Evolutionary conservation across 2,329 filamentous ascomycete genomes (phyloP).

Genomic region (Fusarium tricinctum): DNA sequence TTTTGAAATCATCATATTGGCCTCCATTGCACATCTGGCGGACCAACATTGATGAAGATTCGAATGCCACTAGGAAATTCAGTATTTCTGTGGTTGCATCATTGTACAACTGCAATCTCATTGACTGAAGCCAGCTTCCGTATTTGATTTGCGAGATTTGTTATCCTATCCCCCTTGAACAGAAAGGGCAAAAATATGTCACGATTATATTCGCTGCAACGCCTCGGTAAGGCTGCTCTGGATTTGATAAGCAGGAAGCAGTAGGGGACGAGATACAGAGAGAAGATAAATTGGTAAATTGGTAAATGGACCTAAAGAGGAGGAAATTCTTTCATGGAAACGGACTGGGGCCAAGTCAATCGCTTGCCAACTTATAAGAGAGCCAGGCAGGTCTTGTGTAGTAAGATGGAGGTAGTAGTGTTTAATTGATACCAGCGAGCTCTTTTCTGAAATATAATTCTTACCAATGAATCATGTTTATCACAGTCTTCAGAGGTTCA

Average conservation of each 20-base stretch:
- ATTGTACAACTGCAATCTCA: slow-evolving; percentile 14
- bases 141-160: slow-evolving; percentile 34
- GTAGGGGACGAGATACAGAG: slow-evolving; percentile 2
- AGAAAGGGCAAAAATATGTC: neutral
- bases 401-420: slow-evolving; percentile 6
- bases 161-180: slow-evolving; percentile 17
- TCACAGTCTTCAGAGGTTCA: neutral
- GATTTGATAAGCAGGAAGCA: slow-evolving; percentile 1
- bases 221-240: slow-evolving; percentile 19
- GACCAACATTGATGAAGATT: slow-evolving; percentile 7
- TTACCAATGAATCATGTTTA: neutral
- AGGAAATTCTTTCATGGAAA: slow-evolving; percentile 16
- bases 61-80: slow-evolving; percentile 8
- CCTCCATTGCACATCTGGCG: slow-evolving; percentile 45
- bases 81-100: slow-evolving; percentile 2
- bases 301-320: slow-evolving; percentile 22
- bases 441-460: neutral
- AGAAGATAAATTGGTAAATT: slow-evolving; percentile 17
- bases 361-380: slow-evolving; percentile 12
- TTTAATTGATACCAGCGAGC: slow-evolving; percentile 4
- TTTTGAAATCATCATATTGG: slow-evolving; percentile 22
- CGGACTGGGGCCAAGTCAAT: slow-evolving; percentile 13
- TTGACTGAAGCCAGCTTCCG: slow-evolving; percentile 1
- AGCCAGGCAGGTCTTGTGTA: slow-evolving; percentile 11
- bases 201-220: slow-evolving; percentile 12